Conservation (phyloP, 495 filamentous ascomycete species). For the Penicillium macrosclerotiorum region DNA sequence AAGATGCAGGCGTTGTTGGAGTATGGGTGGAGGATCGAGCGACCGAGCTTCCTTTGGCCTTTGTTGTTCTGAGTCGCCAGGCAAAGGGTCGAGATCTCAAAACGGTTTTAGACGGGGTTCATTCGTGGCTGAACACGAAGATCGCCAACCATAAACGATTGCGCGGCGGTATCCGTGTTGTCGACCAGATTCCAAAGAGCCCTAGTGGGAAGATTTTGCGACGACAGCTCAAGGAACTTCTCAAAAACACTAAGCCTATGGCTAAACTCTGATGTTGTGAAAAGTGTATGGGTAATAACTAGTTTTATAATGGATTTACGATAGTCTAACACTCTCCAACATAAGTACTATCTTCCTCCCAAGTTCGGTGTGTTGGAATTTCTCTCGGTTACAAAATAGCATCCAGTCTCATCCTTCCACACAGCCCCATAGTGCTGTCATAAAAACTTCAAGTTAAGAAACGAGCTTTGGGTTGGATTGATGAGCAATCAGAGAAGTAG, state of each 20-base stretch:
- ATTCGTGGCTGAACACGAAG: slow-evolving; percentile 44
- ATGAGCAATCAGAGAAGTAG: too few relatives aligned
- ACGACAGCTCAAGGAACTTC: slow-evolving; percentile 50
- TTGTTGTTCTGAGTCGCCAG: slow-evolving; percentile 53
- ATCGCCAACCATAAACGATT: slow-evolving; percentile 67
- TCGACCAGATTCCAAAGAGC: slow-evolving; percentile 74
- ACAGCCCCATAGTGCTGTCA: too few relatives aligned
- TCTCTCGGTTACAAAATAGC: too few relatives aligned
- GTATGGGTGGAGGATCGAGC: slow-evolving; percentile 58
- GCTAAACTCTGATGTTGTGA: slow-evolving; percentile 10
- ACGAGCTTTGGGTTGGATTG: too few relatives aligned
- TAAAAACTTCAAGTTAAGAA: too few relatives aligned
- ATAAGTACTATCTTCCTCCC: too few relatives aligned
- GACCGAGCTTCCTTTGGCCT: slow-evolving; percentile 75
- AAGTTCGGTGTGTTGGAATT: too few relatives aligned
- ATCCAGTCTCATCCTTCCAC: too few relatives aligned
- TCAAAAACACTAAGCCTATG: slow-evolving; percentile 19
- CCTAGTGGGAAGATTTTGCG: slow-evolving; percentile 78
- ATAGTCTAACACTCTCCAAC: too few relatives aligned
- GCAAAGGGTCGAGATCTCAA: slow-evolving; percentile 34
- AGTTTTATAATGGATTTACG: too few relatives aligned
- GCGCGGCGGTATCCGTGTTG: slow-evolving; percentile 70
- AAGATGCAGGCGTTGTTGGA: slow-evolving; percentile 70
- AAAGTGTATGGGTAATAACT: background rate
- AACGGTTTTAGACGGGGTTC: slow-evolving; percentile 22